Conservation (phyloP, 306 rosid species). For the Sechiopsis laciniata region DNA sequence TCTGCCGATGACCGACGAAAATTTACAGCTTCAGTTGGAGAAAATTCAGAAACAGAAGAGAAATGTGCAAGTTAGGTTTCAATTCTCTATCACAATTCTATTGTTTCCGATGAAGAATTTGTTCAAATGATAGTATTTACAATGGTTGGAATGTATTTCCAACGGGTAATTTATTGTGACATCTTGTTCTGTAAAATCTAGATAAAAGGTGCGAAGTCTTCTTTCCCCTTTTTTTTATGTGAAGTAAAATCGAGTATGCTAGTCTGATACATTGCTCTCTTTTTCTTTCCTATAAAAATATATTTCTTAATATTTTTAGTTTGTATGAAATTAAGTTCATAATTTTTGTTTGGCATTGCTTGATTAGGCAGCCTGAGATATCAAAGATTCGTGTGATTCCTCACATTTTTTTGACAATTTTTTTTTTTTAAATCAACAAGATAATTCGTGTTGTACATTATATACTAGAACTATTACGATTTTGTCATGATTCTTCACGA, state of each 20-base stretch:
- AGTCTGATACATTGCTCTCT: background rate
- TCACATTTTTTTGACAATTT: too few species aligned
- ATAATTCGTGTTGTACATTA: too few species aligned
- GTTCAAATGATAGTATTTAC: background rate
- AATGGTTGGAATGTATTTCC: background rate
- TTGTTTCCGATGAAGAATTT: background rate
- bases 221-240: background rate
- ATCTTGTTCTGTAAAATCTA: conserved; percentile 2
- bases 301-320: background rate
- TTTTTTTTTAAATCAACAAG: too few species aligned
- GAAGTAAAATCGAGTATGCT: background rate
- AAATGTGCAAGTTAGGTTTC: conserved; percentile 32
- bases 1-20: conserved; percentile 64
- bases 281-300: background rate
- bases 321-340: background rate
- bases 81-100: background rate
- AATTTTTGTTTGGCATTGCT: background rate
- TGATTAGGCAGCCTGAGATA: too few species aligned
- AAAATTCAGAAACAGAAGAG: conserved; percentile 28
- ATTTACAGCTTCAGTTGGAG: conserved; percentile 46
- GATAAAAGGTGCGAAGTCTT: background rate
- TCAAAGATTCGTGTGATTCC: too few species aligned
- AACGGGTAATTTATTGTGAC: background rate
- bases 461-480: too few species aligned
- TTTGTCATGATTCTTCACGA: too few species aligned